Percentiles rank a stretch among this genome's conserved stretches.
Evolutionary conservation across 192 early-diverging fungal genomes (phyloP).

Genomic region (Geosiphon pyriformis): DNA sequence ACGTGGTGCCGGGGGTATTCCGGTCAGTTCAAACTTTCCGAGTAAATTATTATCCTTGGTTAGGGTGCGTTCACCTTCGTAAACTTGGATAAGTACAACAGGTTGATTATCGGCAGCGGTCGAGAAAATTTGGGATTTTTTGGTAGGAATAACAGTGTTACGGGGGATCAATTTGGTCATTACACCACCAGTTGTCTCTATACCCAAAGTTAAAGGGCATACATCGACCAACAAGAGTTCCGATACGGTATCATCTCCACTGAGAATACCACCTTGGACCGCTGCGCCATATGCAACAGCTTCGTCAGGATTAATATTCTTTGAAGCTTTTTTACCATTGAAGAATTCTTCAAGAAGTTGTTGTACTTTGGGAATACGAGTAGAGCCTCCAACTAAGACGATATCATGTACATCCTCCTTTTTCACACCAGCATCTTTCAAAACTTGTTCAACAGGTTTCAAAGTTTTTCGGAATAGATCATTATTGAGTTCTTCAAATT

Average conservation of each 20-base stretch:
- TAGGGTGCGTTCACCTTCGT: slow-evolving; percentile 91
- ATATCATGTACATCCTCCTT: slow-evolving; percentile 92
- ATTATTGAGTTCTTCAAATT: slow-evolving; percentile 94
- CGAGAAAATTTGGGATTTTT: slow-evolving; percentile 97
- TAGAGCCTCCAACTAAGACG: slow-evolving; percentile 96
- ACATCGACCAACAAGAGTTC: slow-evolving; percentile 85
- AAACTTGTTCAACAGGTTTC: slow-evolving; percentile 87
- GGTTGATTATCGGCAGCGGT: slow-evolving; percentile 97
- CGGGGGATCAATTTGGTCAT: slow-evolving; percentile 93
- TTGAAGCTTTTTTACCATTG: slow-evolving; percentile 92
- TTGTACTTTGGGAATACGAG: slow-evolving; percentile 97
- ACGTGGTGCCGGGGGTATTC: slow-evolving; percentile 89
- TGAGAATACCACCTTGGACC: slow-evolving; percentile 88
- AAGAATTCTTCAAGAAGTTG: slow-evolving; percentile 91
- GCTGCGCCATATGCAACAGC: slow-evolving; percentile 97
- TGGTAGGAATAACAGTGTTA: slow-evolving; percentile 91
- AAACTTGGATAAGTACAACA: slow-evolving; percentile 93
- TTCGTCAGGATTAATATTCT: slow-evolving; percentile 98
- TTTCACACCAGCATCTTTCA: slow-evolving; percentile 81
- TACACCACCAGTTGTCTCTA: slow-evolving; percentile 95
- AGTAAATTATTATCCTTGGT: slow-evolving; percentile 99
- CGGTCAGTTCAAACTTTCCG: slow-evolving; percentile 93
- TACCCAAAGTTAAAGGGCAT: slow-evolving; percentile 93
- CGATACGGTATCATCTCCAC: slow-evolving; percentile 59
- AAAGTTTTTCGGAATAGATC: slow-evolving; percentile 90